A percentile compares a stretch with the other conserved stretches of the same genome.
phyloP scores from a whole-genome alignment of 2,329 filamentous ascomycete species.

The Mollisia scopiformis region DNA sequence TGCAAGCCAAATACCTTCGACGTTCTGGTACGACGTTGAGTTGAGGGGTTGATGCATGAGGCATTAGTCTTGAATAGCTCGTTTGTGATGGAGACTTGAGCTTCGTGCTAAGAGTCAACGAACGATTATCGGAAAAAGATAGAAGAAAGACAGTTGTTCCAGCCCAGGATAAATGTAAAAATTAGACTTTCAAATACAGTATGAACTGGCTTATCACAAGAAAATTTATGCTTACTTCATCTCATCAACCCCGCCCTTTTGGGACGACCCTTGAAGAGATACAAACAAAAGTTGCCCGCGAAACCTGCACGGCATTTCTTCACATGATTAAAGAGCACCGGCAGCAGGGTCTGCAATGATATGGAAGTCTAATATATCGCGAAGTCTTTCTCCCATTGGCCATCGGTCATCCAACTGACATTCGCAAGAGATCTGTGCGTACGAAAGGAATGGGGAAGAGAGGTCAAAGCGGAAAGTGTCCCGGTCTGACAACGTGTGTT shows the following conservation, averaged over 20 bases:
- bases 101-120: not conserved
- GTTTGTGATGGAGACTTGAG: not conserved
- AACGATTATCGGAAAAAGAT: too few relatives aligned
- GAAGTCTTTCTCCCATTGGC: constrained; percentile 1
- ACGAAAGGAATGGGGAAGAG: not conserved
- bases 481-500: not conserved
- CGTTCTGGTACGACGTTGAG: too few relatives aligned
- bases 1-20: too few relatives aligned
- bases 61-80: not conserved
- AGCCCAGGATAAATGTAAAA: too few relatives aligned
- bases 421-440: constrained; percentile 13
- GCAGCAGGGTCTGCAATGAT: not conserved
- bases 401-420: not conserved
- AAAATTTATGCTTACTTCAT: not conserved
- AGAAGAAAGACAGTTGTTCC: too few relatives aligned
- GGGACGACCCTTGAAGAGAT: not conserved
- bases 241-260: not conserved
- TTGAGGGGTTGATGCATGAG: not conserved
- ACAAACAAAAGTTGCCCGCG: not conserved
- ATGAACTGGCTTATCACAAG: not conserved
- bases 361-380: constrained; percentile 3
- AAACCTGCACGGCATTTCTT: constrained; percentile 3
- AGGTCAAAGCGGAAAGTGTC: constrained; percentile 15
- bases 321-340: not conserved
- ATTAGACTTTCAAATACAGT: not conserved